Percentiles rank a stretch among this genome's conserved stretches.
phyloP scores from a whole-genome alignment of 495 filamentous ascomycete species.

The Xylaria venustula region DNA sequence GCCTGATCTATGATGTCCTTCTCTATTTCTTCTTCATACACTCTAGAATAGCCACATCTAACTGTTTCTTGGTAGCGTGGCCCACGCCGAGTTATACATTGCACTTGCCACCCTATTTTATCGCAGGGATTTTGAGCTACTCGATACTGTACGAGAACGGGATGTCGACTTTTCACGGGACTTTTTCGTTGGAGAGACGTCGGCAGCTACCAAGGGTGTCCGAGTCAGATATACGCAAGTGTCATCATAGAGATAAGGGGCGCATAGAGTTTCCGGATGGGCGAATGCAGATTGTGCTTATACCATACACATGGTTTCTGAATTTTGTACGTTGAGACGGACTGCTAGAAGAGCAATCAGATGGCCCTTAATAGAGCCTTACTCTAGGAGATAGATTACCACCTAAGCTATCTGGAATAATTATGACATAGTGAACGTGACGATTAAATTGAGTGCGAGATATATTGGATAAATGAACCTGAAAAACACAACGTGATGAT shows the following conservation, averaged over 20 bases:
- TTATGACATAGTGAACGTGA: too few relatives aligned
- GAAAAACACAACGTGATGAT: too few relatives aligned
- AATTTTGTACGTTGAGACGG: too few relatives aligned
- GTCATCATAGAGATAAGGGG: not conserved
- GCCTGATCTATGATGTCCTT: not conserved
- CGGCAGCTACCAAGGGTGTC: not conserved
- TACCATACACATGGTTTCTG: too few relatives aligned
- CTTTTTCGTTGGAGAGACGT: constrained; percentile 5
- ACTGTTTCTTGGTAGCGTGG: not conserved
- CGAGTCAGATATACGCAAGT: not conserved
- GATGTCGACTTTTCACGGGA: constrained; percentile 11
- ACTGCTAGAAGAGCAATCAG: too few relatives aligned
- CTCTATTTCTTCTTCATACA: not conserved
- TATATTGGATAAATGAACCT: too few relatives aligned
- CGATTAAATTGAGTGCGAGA: too few relatives aligned
- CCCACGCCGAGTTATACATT: constrained; percentile 7
- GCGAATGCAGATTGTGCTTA: too few relatives aligned
- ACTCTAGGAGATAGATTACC: too few relatives aligned
- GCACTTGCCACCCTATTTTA: constrained; percentile 1
- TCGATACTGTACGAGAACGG: constrained; percentile 7
- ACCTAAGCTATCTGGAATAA: too few relatives aligned
- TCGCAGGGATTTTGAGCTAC: not conserved
- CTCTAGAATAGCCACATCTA: not conserved
- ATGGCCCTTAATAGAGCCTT: too few relatives aligned
- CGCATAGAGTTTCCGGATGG: too few relatives aligned